phyloP scores from a whole-genome alignment of 75 land plant genomes.

The Chamaecyparis obtusa region DNA sequence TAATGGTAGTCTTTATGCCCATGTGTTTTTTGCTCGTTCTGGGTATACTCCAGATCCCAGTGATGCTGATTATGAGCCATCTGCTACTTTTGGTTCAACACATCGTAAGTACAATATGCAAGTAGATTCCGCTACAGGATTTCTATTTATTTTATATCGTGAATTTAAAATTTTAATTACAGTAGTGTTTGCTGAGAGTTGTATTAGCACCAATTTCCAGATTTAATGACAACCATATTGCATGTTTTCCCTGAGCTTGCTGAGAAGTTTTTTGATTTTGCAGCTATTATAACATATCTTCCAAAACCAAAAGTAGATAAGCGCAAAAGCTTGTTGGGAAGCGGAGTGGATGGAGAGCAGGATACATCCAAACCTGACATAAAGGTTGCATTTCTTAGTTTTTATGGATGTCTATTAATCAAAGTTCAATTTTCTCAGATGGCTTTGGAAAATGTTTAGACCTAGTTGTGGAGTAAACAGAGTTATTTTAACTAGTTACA shows the following conservation, averaged over 20 bases:
- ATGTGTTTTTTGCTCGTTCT: conserved; percentile 90
- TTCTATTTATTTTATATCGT: conserved; percentile 12
- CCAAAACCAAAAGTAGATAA: conserved; percentile 88
- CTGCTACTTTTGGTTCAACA: conserved; percentile 61
- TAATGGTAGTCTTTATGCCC: conserved; percentile 86
- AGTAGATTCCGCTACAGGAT: not conserved
- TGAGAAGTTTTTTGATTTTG: conserved; percentile 7
- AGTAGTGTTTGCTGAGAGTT: not conserved
- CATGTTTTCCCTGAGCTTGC: not conserved
- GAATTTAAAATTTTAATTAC: not conserved
- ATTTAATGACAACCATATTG: not conserved
- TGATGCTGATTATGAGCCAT: conserved; percentile 80
- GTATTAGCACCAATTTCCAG: not conserved
- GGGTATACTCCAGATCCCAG: conserved; percentile 92
- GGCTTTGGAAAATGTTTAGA: not conserved
- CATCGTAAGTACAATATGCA: conserved; percentile 51
- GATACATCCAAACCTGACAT: conserved; percentile 33
- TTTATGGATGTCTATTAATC: not conserved
- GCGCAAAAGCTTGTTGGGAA: conserved; percentile 62
- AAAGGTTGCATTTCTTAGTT: not conserved
- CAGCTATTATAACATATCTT: conserved; percentile 76
- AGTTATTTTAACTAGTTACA: not conserved
- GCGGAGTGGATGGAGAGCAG: conserved; percentile 33
- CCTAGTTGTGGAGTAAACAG: not conserved
- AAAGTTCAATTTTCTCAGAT: not conserved